phyloP scores from a whole-genome alignment of 495 filamentous ascomycete genomes.

The Neurospora intermedia region DNA sequence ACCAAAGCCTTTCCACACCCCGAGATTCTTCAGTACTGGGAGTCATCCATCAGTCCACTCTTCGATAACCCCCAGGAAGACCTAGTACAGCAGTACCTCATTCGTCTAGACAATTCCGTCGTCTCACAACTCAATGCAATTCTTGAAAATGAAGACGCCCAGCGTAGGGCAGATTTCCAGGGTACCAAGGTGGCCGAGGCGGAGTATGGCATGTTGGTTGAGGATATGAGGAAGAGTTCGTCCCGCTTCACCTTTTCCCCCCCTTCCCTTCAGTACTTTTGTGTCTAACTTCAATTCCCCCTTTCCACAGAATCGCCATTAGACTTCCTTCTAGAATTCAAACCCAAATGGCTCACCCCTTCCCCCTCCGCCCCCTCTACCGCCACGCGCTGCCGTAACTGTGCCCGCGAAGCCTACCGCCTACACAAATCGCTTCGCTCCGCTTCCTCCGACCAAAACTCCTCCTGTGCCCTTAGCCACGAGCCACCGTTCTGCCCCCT shows the following conservation, averaged over 20 bases:
- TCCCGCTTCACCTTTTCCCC: neutral
- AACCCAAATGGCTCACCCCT: constrained; percentile 89
- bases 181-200: constrained; percentile 49
- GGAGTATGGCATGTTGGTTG: constrained; percentile 62
- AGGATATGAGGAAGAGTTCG: constrained; percentile 58
- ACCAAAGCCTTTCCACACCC: constrained; percentile 43
- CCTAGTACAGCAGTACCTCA: constrained; percentile 49
- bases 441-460: constrained; percentile 10
- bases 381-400: constrained; percentile 71
- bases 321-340: constrained; percentile 61
- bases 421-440: neutral
- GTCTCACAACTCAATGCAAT: constrained; percentile 37
- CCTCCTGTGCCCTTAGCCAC: neutral
- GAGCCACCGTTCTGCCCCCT: neutral
- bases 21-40: constrained; percentile 47
- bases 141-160: constrained; percentile 30
- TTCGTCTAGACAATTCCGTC: constrained; percentile 36
- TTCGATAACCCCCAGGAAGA: constrained; percentile 33
- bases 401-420: constrained; percentile 60
- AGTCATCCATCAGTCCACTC: constrained; percentile 44
- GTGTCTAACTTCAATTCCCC: too few species aligned
- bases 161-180: constrained; percentile 35
- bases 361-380: constrained; percentile 62
- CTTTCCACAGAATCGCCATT: constrained; percentile 11
- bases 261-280: neutral